phyloP scores from a whole-genome alignment of 768 basidiomycete species.

The Pulveroboletus ravenelii region DNA sequence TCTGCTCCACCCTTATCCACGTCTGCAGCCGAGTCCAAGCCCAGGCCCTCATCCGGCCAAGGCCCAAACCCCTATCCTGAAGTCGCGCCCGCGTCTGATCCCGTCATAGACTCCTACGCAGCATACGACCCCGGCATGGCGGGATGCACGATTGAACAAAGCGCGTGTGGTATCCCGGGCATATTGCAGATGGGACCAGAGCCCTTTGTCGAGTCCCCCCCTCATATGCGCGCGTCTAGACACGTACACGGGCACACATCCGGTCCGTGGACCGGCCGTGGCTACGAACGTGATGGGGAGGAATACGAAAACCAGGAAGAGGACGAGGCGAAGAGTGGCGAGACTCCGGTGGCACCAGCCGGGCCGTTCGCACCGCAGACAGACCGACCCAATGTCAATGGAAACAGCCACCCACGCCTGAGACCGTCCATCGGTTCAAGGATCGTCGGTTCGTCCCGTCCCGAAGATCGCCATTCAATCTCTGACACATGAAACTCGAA shows the following conservation, averaged over 20 bases:
- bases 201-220: neutral
- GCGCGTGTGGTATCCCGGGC: conserved; percentile 11
- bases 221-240: neutral
- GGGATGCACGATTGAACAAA: conserved; percentile 5
- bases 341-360: neutral
- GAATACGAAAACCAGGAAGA: conserved; percentile 2
- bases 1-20: neutral
- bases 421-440: conserved; percentile 1
- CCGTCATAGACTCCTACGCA: conserved; percentile 5
- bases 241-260: no score
- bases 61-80: no score
- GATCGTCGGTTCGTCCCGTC: conserved; percentile 5
- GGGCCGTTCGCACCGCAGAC: neutral
- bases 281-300: conserved; percentile 22
- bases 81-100: neutral
- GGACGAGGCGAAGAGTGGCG: neutral
- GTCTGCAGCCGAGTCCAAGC: neutral
- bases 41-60: no score
- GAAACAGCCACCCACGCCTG: neutral
- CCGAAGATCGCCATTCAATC: neutral
- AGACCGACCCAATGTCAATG: no score
- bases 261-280: conserved; percentile 1
- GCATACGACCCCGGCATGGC: conserved; percentile 24
- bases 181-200: neutral
- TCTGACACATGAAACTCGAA: neutral